Conservation (phyloP, 805 yeast genomes). For the Blastobotrys attinorum region DNA sequence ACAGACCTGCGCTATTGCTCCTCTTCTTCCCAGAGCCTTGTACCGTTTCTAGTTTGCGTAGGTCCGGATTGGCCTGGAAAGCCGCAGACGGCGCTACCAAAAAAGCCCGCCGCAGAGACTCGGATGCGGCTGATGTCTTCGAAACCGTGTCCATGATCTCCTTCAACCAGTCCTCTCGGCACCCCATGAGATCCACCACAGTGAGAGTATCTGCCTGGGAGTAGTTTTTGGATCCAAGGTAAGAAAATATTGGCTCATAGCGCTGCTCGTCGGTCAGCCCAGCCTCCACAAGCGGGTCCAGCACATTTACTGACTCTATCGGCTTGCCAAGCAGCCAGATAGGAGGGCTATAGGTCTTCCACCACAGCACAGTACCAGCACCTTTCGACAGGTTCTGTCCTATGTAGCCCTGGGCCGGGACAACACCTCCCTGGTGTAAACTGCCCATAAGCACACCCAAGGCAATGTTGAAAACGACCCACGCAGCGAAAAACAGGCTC, state of each 20-base stretch:
- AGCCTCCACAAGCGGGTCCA: constrained; percentile 14
- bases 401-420: constrained; percentile 45
- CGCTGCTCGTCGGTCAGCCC: constrained; percentile 8
- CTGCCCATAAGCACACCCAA: constrained; percentile 66
- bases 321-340: constrained; percentile 59
- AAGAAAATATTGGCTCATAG: constrained; percentile 11
- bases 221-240: constrained; percentile 7
- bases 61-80: constrained; percentile 2
- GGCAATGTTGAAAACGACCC: constrained; percentile 58
- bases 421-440: constrained; percentile 84
- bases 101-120: constrained; percentile 3
- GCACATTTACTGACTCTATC: constrained; percentile 18
- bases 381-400: constrained; percentile 18
- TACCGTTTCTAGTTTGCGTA: background rate
- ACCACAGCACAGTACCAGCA: constrained; percentile 52
- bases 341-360: constrained; percentile 95
- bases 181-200: constrained; percentile 45
- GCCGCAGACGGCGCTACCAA: constrained; percentile 27
- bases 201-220: constrained; percentile 1
- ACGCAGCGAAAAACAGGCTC: constrained; percentile 26
- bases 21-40: background rate
- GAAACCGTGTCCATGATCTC: constrained; percentile 16
- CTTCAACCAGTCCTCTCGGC: constrained; percentile 25
- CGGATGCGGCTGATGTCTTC: constrained; percentile 1
- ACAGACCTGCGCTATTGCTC: too few species aligned